A percentile compares a stretch with the other conserved stretches of the same genome.
Evolutionary conservation across 2,329 filamentous ascomycete genomes (phyloP).

Genomic region (Metarhizium guizhouense): DNA sequence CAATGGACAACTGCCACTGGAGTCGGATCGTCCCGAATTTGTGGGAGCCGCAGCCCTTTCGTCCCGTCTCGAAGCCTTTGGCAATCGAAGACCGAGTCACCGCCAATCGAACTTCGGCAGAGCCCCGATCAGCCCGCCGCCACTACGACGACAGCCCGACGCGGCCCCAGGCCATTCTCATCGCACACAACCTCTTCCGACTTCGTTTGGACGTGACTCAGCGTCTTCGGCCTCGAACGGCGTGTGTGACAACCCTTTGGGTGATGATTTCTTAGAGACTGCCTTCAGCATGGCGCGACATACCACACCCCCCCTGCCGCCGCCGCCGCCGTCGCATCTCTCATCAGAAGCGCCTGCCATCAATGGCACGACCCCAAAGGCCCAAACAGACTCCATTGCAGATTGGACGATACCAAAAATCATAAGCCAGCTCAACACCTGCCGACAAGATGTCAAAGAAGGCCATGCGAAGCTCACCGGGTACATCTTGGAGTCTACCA

Average conservation of each 20-base stretch:
- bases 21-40: not conserved
- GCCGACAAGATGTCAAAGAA: conserved; percentile 34
- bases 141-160: conserved; percentile 12
- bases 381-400: conserved; percentile 13
- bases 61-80: conserved; percentile 4
- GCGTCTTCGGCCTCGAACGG: not conserved
- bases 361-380: conserved; percentile 11
- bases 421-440: conserved; percentile 28
- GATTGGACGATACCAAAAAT: conserved; percentile 37
- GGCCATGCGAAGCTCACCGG: conserved; percentile 36
- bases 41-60: not conserved
- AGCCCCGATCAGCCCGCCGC: conserved; percentile 20
- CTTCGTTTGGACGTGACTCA: not conserved
- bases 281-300: conserved; percentile 5
- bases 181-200: not conserved
- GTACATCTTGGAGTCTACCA: conserved; percentile 36
- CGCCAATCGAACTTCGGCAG: conserved; percentile 4
- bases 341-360: conserved; percentile 4
- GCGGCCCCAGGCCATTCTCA: not conserved
- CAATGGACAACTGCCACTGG: not conserved
- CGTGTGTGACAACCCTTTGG: not conserved
- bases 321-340: conserved; percentile 4
- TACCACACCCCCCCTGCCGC: conserved; percentile 13
- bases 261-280: not conserved
- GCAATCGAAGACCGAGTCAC: not conserved